Evolutionary conservation across 768 basidiomycete species (phyloP).

Genomic region (Cubamyces lactineus): DNA sequence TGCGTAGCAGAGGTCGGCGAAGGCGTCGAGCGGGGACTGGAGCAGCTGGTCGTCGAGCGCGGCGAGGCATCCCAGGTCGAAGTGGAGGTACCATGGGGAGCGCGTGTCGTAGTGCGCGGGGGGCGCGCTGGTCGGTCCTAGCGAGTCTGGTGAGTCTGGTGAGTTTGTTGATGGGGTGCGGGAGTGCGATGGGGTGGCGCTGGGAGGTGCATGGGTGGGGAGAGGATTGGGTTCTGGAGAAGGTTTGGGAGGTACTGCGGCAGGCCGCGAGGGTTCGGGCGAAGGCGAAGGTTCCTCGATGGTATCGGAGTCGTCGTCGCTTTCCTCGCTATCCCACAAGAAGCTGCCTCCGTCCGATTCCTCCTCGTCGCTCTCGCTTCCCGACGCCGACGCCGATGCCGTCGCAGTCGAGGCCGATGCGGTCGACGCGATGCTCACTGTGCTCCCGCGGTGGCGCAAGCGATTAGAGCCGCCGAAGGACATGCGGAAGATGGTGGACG

Average conservation of each 20-base stretch:
- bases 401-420: too few species aligned
- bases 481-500: slow-evolving; percentile 24
- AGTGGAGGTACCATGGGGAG: slow-evolving; percentile 36
- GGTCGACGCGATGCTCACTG: not conserved
- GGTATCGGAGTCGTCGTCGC: slow-evolving; percentile 16
- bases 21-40: slow-evolving; percentile 43
- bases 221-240: too few species aligned
- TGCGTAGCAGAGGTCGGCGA: slow-evolving; percentile 47
- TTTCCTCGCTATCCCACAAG: slow-evolving; percentile 24
- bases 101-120: slow-evolving; percentile 16
- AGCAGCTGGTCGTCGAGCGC: slow-evolving; percentile 48
- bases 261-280: not conserved
- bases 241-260: not conserved
- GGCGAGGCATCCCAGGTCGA: slow-evolving; percentile 46
- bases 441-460: not conserved
- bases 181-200: not conserved
- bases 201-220: not conserved
- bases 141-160: not conserved
- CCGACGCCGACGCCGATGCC: too few species aligned
- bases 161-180: not conserved
- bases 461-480: slow-evolving; percentile 6
- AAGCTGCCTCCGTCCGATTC: slow-evolving; percentile 5
- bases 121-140: not conserved
- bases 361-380: slow-evolving; percentile 9
- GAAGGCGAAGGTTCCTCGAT: slow-evolving; percentile 7